Percentiles rank a stretch among this genome's conserved stretches.
phyloP scores from a whole-genome alignment of 2,329 filamentous ascomycete genomes.

The Remersonia thermophila region DNA sequence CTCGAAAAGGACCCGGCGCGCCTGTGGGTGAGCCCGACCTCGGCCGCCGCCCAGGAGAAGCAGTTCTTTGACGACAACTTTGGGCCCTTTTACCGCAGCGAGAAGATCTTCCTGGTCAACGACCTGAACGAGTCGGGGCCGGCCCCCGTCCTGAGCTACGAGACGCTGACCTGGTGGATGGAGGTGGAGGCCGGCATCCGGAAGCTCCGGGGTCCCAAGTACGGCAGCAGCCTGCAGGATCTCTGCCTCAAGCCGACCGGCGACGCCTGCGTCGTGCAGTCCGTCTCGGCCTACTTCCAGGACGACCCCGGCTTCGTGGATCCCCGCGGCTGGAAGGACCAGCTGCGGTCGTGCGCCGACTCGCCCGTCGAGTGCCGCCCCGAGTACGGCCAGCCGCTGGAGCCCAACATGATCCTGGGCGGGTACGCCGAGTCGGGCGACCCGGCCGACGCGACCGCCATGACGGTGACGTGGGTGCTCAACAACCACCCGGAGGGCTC shows the following conservation, averaged over 20 bases:
- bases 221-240: slow-evolving; percentile 61
- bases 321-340: slow-evolving; percentile 56
- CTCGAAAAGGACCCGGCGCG: slow-evolving; percentile 82
- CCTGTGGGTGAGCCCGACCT: slow-evolving; percentile 93
- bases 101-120: slow-evolving; percentile 90
- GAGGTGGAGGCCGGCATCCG: slow-evolving; percentile 70
- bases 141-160: slow-evolving; percentile 73
- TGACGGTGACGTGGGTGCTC: slow-evolving; percentile 91
- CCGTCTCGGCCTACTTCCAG: slow-evolving; percentile 78
- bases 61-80: slow-evolving; percentile 87
- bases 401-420: slow-evolving; percentile 74
- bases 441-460: slow-evolving; percentile 60
- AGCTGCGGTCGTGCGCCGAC: slow-evolving; percentile 60
- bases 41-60: slow-evolving; percentile 83
- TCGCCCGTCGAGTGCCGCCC: slow-evolving; percentile 79
- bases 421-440: slow-evolving; percentile 56
- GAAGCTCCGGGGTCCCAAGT: slow-evolving; percentile 56
- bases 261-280: slow-evolving; percentile 83
- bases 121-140: slow-evolving; percentile 54
- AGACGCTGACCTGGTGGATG: slow-evolving; percentile 89
- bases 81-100: slow-evolving; percentile 87
- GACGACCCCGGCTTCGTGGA: slow-evolving; percentile 50
- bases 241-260: slow-evolving; percentile 92
- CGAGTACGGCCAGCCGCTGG: slow-evolving; percentile 77
- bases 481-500: slow-evolving; percentile 72